A percentile compares a stretch with the other conserved stretches of the same genome.
phyloP scores from a whole-genome alignment of 2,329 filamentous ascomycete species.

The Emericellopsis cladophorae region DNA sequence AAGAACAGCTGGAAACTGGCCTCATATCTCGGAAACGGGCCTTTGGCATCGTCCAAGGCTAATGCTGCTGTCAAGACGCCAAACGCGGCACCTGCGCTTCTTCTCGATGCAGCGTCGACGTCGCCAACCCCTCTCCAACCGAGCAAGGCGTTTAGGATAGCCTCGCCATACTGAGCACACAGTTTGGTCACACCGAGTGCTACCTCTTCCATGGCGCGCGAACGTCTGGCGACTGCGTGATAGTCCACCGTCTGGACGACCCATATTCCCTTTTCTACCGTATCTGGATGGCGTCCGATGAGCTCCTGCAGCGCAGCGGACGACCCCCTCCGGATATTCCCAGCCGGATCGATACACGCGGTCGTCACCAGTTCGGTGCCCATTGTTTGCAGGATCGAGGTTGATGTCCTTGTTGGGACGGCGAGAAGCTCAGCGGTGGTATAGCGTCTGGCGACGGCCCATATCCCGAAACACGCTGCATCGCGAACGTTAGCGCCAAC shows the following conservation, averaged over 20 bases:
- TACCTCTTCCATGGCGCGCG: constrained; percentile 69
- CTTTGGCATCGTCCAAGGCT: constrained; percentile 8
- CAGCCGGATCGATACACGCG: constrained; percentile 76
- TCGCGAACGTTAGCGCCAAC: constrained; percentile 86
- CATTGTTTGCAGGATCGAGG: constrained; percentile 59
- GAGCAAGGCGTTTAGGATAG: constrained; percentile 57
- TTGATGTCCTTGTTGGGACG: constrained; percentile 35
- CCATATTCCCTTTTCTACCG: constrained; percentile 65
- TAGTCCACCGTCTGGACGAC: constrained; percentile 90
- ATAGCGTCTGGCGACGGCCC: constrained; percentile 83
- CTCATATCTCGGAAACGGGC: constrained; percentile 14
- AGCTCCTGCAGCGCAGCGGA: constrained; percentile 92
- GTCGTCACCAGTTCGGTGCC: constrained; percentile 71
- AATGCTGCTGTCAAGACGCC: constrained; percentile 40
- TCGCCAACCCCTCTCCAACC: constrained; percentile 86
- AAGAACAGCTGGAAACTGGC: constrained; percentile 28
- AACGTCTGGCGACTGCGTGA: constrained; percentile 78
- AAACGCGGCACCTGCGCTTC: constrained; percentile 58
- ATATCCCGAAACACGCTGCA: constrained; percentile 91
- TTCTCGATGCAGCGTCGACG: constrained; percentile 59
- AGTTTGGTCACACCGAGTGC: constrained; percentile 56
- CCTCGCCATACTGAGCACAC: constrained; percentile 54
- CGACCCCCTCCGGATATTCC: constrained; percentile 84
- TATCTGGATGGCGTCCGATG: constrained; percentile 84
- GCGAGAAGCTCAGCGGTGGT: constrained; percentile 62